phyloP scores from a whole-genome alignment of 2,329 filamentous ascomycete species.

The Exophiala phaeomuriformis region DNA sequence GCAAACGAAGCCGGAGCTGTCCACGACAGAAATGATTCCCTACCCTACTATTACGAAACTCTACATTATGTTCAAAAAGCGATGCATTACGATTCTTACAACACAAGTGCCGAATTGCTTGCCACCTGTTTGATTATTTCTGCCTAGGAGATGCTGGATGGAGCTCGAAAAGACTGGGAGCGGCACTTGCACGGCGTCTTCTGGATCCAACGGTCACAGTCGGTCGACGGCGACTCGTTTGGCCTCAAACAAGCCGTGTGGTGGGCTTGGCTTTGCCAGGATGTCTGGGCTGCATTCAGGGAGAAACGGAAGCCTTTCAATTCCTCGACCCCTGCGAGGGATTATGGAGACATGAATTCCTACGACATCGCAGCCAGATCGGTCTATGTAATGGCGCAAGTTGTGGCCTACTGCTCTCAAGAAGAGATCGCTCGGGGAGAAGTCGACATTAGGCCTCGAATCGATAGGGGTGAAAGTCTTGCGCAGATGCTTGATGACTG shows the following conservation, averaged over 20 bases:
- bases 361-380: slow-evolving; percentile 50
- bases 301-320: slow-evolving; percentile 51
- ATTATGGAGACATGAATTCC: slow-evolving; percentile 42
- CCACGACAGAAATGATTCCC: background rate
- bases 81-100: slow-evolving; percentile 52
- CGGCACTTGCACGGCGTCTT: slow-evolving; percentile 58
- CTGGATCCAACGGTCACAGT: slow-evolving; percentile 57
- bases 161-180: slow-evolving; percentile 49
- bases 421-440: background rate
- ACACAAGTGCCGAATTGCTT: slow-evolving; percentile 51
- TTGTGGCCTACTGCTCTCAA: slow-evolving; percentile 29
- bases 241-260: slow-evolving; percentile 53
- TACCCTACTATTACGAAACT: slow-evolving; percentile 50
- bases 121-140: slow-evolving; percentile 55
- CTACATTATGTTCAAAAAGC: slow-evolving; percentile 55
- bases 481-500: slow-evolving; percentile 28
- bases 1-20: background rate
- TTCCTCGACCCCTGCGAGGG: slow-evolving; percentile 51
- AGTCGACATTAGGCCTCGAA: background rate
- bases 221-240: slow-evolving; percentile 53
- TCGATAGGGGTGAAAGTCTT: slow-evolving; percentile 1
- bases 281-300: slow-evolving; percentile 58
- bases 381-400: slow-evolving; percentile 46
- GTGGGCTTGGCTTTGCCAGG: slow-evolving; percentile 62
- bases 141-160: slow-evolving; percentile 51